Percentiles rank a stretch among this genome's conserved stretches.
These are phyloP conservation scores for Cornus florida DNA, from an alignment of 148 eudicot species.

Conservation along the genomic window DNA sequence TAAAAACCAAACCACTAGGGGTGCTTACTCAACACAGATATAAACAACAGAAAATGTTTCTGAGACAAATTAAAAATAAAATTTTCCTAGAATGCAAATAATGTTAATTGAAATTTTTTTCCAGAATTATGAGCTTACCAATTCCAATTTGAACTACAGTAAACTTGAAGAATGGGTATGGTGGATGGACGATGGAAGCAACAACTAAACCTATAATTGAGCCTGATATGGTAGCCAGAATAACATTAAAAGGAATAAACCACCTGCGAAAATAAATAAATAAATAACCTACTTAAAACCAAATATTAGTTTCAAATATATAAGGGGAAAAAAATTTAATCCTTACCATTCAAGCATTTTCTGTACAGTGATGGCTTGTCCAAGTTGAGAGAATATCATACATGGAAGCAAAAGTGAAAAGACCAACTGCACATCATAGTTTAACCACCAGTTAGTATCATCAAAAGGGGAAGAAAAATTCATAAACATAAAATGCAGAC, in stretches of 20 bases:
- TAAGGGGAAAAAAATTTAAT: background rate
- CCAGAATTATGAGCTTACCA: slow-evolving; percentile 41
- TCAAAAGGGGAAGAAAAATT: background rate
- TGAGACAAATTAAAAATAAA: background rate
- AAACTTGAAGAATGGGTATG: slow-evolving; percentile 92
- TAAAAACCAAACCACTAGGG: background rate
- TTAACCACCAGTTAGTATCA: background rate
- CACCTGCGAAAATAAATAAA: slow-evolving; percentile 56
- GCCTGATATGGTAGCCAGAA: slow-evolving; percentile 76
- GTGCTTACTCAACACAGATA: background rate
- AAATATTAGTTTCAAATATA: background rate
- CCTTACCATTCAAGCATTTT: slow-evolving; percentile 82
- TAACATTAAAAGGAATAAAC: slow-evolving; percentile 90
- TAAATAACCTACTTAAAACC: background rate
- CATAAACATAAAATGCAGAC: no score
- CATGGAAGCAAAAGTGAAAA: slow-evolving; percentile 94
- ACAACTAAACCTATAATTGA: slow-evolving; percentile 78
- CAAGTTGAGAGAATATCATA: slow-evolving; percentile 91
- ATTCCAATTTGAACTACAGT: slow-evolving; percentile 90
- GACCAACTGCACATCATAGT: slow-evolving; percentile 65
- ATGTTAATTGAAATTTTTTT: background rate
- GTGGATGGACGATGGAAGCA: slow-evolving; percentile 69
- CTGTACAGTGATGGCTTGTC: slow-evolving; percentile 80
- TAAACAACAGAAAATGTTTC: background rate
- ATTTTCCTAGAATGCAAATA: background rate